Conservation (phyloP, 306 rosid species). For the Ziziphus jujuba region DNA sequence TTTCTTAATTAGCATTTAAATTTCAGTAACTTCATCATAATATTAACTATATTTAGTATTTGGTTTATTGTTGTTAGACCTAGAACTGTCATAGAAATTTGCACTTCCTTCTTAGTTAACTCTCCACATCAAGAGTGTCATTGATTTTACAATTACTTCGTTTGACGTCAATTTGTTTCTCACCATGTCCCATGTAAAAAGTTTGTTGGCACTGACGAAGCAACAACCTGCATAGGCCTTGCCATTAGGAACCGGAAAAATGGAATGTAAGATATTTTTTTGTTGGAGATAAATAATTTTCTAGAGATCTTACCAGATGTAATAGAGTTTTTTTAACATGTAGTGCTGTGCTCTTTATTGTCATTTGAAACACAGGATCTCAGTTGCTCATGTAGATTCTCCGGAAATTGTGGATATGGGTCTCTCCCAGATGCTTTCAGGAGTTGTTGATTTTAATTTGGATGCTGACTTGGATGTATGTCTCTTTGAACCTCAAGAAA, state of each 20-base stretch:
- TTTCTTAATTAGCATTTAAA: background rate
- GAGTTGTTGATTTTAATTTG: constrained; percentile 35
- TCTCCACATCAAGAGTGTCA: no score
- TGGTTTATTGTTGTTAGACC: no score
- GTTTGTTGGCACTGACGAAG: constrained; percentile 97
- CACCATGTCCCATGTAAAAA: constrained; percentile 21
- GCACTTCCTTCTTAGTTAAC: no score
- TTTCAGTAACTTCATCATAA: background rate
- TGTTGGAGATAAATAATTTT: constrained; percentile 4
- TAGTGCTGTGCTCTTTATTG: constrained; percentile 10
- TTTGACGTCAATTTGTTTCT: constrained; percentile 8
- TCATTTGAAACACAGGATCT: constrained; percentile 47
- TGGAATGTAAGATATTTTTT: constrained; percentile 64
- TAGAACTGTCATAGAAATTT: no score
- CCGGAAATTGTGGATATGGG: constrained; percentile 70
- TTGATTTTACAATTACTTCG: no score
- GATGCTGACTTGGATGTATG: constrained; percentile 63
- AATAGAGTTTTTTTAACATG: background rate
- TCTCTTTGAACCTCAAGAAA: constrained; percentile 9
- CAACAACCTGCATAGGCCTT: constrained; percentile 87
- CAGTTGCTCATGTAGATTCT: constrained; percentile 87
- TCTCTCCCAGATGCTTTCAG: constrained; percentile 70
- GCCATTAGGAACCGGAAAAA: constrained; percentile 61
- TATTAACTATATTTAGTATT: background rate
- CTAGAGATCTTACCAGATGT: constrained; percentile 9